These are phyloP conservation scores for Elsinoe australis DNA, from an alignment of 2,329 filamentous ascomycete species.

Conservation along the genomic window DNA sequence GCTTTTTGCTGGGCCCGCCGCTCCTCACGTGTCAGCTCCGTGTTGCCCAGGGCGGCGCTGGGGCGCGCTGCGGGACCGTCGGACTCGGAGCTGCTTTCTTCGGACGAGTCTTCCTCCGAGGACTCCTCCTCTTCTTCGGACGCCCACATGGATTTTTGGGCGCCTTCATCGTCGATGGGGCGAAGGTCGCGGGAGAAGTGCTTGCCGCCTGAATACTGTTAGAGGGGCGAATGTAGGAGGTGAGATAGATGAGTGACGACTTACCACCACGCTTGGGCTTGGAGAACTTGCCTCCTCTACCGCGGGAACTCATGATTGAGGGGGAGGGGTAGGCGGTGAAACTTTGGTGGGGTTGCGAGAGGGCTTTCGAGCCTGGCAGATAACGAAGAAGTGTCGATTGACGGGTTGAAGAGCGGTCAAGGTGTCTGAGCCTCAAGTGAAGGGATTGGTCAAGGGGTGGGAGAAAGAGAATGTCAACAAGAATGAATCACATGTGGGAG, in stretches of 20 bases:
- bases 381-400: too few species aligned
- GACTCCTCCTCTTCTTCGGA: slow-evolving; percentile 46
- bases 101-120: slow-evolving; percentile 38
- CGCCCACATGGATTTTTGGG: slow-evolving; percentile 81
- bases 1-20: slow-evolving; percentile 83
- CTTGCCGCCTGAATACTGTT: slow-evolving; percentile 64
- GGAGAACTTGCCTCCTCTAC: slow-evolving; percentile 86
- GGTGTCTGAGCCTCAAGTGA: not conserved
- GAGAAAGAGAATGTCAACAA: too few species aligned
- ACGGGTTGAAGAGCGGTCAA: not conserved
- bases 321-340: slow-evolving; percentile 16
- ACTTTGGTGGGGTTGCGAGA: not conserved
- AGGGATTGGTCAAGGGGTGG: not conserved
- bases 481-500: not conserved
- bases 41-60: slow-evolving; percentile 29
- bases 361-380: too few species aligned
- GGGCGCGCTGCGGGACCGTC: slow-evolving; percentile 23
- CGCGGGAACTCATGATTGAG: slow-evolving; percentile 51
- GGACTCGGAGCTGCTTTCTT: slow-evolving; percentile 32
- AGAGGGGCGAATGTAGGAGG: not conserved
- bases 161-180: slow-evolving; percentile 81
- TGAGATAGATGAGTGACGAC: too few species aligned
- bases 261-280: slow-evolving; percentile 88
- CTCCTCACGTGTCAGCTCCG: slow-evolving; percentile 69
- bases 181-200: slow-evolving; percentile 88